Conservation (phyloP, 805 yeast genomes). For the Suhomyces xylopsoci region DNA sequence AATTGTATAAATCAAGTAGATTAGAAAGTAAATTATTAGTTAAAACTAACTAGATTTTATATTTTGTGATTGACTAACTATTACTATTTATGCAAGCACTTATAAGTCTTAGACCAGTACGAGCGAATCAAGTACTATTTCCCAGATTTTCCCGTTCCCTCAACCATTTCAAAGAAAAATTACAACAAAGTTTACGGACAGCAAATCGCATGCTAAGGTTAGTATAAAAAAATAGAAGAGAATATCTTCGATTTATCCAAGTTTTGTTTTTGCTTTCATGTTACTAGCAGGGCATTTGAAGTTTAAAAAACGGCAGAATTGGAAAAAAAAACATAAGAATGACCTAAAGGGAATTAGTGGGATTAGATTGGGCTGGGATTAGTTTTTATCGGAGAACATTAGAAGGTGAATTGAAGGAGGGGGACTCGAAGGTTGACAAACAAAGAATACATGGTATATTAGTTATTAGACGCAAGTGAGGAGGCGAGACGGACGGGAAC, state of each 20-base stretch:
- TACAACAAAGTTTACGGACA: constrained; percentile 1
- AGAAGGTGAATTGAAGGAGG: neutral
- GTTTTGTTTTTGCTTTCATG: neutral
- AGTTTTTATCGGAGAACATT: neutral
- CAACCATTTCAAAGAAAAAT: neutral
- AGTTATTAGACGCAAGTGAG: neutral
- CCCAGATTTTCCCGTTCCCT: neutral
- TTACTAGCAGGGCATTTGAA: neutral
- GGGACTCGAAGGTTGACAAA: neutral
- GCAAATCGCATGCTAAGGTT: neutral
- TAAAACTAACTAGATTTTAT: neutral
- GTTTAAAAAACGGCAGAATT: neutral
- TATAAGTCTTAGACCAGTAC: constrained; percentile 9
- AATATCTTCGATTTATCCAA: neutral
- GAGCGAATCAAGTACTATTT: constrained; percentile 4
- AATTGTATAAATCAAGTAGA: neutral
- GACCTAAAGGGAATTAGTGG: neutral
- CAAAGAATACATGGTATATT: neutral
- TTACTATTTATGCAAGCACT: constrained; percentile 6
- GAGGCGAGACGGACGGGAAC: neutral
- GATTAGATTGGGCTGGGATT: neutral
- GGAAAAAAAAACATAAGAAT: neutral
- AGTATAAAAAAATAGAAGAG: neutral
- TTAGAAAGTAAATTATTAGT: no score
- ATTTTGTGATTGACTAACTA: neutral